Evolutionary conservation across 2,329 filamentous ascomycete genomes (phyloP).

Genomic region (Claviceps humidiphila): DNA sequence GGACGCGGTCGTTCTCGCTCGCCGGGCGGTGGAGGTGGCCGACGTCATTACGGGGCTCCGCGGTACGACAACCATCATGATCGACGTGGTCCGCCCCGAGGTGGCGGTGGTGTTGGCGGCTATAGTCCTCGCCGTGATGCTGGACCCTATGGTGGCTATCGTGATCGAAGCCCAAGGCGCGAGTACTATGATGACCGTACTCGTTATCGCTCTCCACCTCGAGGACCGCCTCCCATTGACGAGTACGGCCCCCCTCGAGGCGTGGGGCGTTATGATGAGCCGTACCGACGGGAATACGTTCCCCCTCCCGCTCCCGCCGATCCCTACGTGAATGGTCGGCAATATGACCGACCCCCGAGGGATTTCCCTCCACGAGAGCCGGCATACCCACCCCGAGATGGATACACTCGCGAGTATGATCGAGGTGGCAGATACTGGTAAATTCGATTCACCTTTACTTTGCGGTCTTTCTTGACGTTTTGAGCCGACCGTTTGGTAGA

Average conservation of each 20-base stretch:
- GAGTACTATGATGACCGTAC: constrained; percentile 82
- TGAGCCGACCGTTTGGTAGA: constrained; percentile 1
- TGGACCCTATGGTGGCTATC: constrained; percentile 63
- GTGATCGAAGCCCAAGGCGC: constrained; percentile 72
- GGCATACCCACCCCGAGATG: constrained; percentile 24
- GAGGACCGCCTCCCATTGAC: constrained; percentile 50
- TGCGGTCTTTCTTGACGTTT: neutral
- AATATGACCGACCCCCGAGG: constrained; percentile 41
- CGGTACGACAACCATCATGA: constrained; percentile 69
- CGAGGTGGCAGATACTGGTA: constrained; percentile 39
- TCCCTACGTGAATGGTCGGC: constrained; percentile 44
- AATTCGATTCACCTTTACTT: constrained; percentile 16
- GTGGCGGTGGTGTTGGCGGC: constrained; percentile 38
- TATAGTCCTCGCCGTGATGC: constrained; percentile 67
- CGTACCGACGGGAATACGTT: constrained; percentile 58
- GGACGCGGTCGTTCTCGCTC: constrained; percentile 64
- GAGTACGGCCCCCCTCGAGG: constrained; percentile 61
- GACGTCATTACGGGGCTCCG: constrained; percentile 51
- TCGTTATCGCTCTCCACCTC: constrained; percentile 68
- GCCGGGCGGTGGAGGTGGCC: constrained; percentile 28
- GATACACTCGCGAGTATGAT: constrained; percentile 35
- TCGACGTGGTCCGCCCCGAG: constrained; percentile 54
- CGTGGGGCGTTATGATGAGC: constrained; percentile 52
- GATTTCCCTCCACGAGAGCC: constrained; percentile 34
- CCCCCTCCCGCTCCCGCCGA: constrained; percentile 51